Conservation (phyloP, 768 basidiomycete species). For the Mycena sanguinolenta region DNA sequence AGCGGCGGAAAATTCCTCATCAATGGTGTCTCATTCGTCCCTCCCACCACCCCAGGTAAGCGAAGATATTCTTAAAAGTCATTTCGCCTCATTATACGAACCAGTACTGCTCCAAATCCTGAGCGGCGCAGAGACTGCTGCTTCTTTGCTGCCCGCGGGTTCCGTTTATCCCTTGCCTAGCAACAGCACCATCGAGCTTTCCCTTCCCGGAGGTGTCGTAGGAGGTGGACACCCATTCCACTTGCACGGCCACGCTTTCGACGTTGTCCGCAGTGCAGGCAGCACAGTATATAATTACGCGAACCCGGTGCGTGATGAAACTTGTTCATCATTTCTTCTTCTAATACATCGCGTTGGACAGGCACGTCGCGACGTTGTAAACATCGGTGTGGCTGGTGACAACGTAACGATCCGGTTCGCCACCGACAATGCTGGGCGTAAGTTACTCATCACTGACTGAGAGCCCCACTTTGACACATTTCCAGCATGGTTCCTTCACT, state of each 20-base stretch:
- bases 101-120: slow-evolving; percentile 65
- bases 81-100: not conserved
- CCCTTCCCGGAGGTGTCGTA: slow-evolving; percentile 46
- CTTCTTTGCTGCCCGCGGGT: slow-evolving; percentile 63
- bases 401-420: slow-evolving; percentile 58
- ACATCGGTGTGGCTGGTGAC: slow-evolving; percentile 14
- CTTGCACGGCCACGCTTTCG: slow-evolving; percentile 58
- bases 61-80: not conserved
- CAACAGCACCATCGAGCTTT: slow-evolving; percentile 55
- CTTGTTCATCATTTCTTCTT: slow-evolving; percentile 46
- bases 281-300: slow-evolving; percentile 53
- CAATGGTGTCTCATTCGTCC: slow-evolving; percentile 47
- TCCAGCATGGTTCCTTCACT: slow-evolving; percentile 68
- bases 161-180: slow-evolving; percentile 60
- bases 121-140: slow-evolving; percentile 62
- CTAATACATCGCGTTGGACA: not conserved
- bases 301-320: slow-evolving; percentile 69
- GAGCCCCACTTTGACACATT: no score
- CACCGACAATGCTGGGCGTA: slow-evolving; percentile 64
- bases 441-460: no score
- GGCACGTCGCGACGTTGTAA: slow-evolving; percentile 33
- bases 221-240: slow-evolving; percentile 58
- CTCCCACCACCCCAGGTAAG: slow-evolving; percentile 61
- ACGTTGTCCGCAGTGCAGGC: slow-evolving; percentile 59
- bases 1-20: slow-evolving; percentile 39